These are phyloP conservation scores for Schizosaccharomyces cryophilus DNA, from an alignment of 805 yeast genomes.

Conservation along the genomic window DNA sequence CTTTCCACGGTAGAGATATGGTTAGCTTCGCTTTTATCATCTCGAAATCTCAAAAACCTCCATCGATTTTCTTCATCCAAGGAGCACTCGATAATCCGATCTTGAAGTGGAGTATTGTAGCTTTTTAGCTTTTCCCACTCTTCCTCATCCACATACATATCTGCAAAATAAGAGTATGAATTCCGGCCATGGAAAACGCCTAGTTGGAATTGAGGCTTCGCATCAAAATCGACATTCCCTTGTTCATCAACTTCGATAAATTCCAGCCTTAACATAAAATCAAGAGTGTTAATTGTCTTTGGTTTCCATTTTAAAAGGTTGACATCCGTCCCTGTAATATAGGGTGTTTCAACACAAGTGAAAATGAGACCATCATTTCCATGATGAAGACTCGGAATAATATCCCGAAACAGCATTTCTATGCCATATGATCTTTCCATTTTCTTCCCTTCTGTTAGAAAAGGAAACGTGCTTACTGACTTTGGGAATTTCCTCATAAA, in stretches of 20 bases:
- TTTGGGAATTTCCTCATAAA: slow-evolving; percentile 48
- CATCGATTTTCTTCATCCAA: slow-evolving; percentile 44
- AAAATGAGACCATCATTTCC: slow-evolving; percentile 83
- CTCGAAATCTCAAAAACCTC: slow-evolving; percentile 72
- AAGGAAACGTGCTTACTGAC: slow-evolving; percentile 53
- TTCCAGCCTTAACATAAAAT: slow-evolving; percentile 42
- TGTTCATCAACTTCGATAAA: not conserved
- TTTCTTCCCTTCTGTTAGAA: slow-evolving; percentile 62
- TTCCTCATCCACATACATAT: slow-evolving; percentile 33
- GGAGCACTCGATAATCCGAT: slow-evolving; percentile 67
- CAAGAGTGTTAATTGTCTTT: slow-evolving; percentile 80
- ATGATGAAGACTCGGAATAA: slow-evolving; percentile 49
- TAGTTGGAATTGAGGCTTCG: slow-evolving; percentile 15
- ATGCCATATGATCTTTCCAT: slow-evolving; percentile 70
- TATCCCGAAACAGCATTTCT: slow-evolving; percentile 43
- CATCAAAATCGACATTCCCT: not conserved
- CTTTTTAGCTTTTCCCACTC: slow-evolving; percentile 60
- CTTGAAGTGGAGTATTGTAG: slow-evolving; percentile 51
- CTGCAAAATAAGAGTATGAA: slow-evolving; percentile 41
- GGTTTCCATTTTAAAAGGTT: slow-evolving; percentile 91
- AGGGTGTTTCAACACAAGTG: slow-evolving; percentile 75
- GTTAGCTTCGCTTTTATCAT: slow-evolving; percentile 77
- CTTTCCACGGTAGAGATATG: slow-evolving; percentile 59
- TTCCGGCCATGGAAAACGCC: slow-evolving; percentile 56
- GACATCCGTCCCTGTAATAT: slow-evolving; percentile 68